Percentiles rank a stretch among this genome's conserved stretches.
Evolutionary conservation across 1,284 basidiomycete species (phyloP).

Genomic region (Rhodotorula sp.): DNA sequence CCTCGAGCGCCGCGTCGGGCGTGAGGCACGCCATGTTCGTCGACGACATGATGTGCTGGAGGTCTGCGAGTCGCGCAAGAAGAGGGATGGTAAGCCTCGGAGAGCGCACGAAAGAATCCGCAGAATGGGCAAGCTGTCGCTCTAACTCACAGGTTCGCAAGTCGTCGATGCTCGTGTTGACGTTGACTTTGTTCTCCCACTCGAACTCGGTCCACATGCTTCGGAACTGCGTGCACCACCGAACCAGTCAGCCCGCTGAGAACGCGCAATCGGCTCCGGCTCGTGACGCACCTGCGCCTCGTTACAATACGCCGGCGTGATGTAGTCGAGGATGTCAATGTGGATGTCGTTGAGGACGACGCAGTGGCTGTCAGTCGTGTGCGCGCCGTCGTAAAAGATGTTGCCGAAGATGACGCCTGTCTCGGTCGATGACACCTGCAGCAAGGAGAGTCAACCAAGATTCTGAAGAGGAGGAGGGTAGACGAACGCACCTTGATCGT

Average conservation of each 20-base stretch:
- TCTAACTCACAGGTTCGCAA: conserved; percentile 37
- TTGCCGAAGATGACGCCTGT: conserved; percentile 98
- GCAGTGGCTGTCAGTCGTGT: conserved; percentile 66
- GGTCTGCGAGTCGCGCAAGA: conserved; percentile 52
- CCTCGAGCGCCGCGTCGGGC: conserved; percentile 73
- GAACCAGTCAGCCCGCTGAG: not conserved
- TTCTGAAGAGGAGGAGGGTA: not conserved
- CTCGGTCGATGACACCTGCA: conserved; percentile 82
- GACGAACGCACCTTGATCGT: conserved; percentile 80
- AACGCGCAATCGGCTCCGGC: no score
- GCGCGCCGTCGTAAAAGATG: conserved; percentile 86
- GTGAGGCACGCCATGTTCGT: conserved; percentile 98
- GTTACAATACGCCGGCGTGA: conserved; percentile 93
- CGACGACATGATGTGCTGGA: conserved; percentile 83
- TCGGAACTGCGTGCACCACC: conserved; percentile 64
- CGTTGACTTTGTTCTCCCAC: conserved; percentile 97
- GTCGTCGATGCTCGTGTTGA: conserved; percentile 65
- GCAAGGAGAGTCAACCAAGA: not conserved
- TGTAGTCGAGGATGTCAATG: conserved; percentile 99
- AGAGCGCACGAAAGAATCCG: not conserved
- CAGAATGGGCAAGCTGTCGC: not conserved
- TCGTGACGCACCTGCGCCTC: conserved; percentile 73
- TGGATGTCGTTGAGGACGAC: conserved; percentile 92
- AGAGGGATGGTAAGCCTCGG: no score
- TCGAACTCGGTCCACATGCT: conserved; percentile 98